Evolutionary conservation across 306 rosid genomes (phyloP).

Genomic region (Glycine soja): DNA sequence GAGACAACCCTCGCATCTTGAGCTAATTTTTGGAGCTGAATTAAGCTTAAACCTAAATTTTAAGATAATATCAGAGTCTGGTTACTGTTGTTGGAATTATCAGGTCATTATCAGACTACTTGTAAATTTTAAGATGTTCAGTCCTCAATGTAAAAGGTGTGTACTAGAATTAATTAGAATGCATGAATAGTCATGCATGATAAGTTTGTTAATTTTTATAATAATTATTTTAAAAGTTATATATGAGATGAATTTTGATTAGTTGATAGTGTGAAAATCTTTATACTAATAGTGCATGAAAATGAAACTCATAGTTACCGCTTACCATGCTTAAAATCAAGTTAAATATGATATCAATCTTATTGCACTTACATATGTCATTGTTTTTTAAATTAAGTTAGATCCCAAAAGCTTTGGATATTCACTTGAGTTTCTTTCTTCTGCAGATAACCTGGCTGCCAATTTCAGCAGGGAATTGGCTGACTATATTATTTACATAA

Average conservation of each 20-base stretch:
- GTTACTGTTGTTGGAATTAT: too few relatives aligned
- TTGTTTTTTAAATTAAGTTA: conserved; percentile 2
- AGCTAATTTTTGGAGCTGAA: too few relatives aligned
- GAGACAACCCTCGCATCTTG: too few relatives aligned
- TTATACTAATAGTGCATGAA: not conserved
- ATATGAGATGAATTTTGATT: not conserved
- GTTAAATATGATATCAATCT: not conserved
- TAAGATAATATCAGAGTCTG: too few relatives aligned
- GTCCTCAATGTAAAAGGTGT: too few relatives aligned
- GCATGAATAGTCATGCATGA: not conserved
- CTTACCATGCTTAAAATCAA: conserved; percentile 6
- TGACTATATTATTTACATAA: conserved; percentile 94
- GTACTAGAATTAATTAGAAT: not conserved
- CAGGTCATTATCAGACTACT: too few relatives aligned
- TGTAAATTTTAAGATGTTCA: too few relatives aligned
- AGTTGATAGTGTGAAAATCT: not conserved
- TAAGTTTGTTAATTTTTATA: not conserved
- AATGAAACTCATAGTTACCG: not conserved
- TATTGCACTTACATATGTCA: not conserved
- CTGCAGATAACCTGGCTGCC: conserved; percentile 96
- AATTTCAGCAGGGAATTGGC: conserved; percentile 99
- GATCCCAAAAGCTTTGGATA: conserved; percentile 12
- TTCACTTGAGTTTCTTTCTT: conserved; percentile 41
- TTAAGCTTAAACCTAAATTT: too few relatives aligned
- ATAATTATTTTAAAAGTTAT: not conserved